These are phyloP conservation scores for Capsicum chinense DNA, from an alignment of 257 asterid species.

Conservation along the genomic window DNA sequence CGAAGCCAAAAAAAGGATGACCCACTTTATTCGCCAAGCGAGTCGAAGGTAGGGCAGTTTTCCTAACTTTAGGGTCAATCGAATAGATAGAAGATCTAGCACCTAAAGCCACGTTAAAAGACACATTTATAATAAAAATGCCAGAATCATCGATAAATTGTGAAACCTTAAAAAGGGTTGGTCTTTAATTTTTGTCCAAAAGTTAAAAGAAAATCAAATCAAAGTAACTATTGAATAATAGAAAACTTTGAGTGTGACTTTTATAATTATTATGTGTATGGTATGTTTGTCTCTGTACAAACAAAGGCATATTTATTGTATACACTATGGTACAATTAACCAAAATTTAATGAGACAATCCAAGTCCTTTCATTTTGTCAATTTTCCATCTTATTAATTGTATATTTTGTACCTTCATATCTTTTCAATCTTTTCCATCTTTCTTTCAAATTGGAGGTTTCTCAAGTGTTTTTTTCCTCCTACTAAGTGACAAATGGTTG, in stretches of 20 bases:
- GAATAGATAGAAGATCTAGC: too few species aligned
- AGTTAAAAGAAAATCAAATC: background rate
- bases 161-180: too few species aligned
- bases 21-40: too few species aligned
- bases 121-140: too few species aligned
- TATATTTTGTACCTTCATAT: constrained; percentile 20
- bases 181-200: too few species aligned
- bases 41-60: too few species aligned
- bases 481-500: background rate
- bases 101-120: too few species aligned
- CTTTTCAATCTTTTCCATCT: constrained; percentile 14
- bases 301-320: background rate
- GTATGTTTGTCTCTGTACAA: constrained; percentile 27
- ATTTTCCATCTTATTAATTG: background rate
- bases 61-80: too few species aligned
- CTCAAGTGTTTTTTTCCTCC: background rate
- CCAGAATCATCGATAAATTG: too few species aligned
- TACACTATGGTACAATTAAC: background rate
- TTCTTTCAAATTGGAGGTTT: background rate
- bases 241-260: background rate
- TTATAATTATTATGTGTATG: background rate
- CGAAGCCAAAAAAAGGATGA: too few species aligned
- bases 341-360: constrained; percentile 22
- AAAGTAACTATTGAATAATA: background rate
- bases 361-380: constrained; percentile 27